phyloP scores from a whole-genome alignment of 768 basidiomycete genomes.

The Pleurotus ostreatus region DNA sequence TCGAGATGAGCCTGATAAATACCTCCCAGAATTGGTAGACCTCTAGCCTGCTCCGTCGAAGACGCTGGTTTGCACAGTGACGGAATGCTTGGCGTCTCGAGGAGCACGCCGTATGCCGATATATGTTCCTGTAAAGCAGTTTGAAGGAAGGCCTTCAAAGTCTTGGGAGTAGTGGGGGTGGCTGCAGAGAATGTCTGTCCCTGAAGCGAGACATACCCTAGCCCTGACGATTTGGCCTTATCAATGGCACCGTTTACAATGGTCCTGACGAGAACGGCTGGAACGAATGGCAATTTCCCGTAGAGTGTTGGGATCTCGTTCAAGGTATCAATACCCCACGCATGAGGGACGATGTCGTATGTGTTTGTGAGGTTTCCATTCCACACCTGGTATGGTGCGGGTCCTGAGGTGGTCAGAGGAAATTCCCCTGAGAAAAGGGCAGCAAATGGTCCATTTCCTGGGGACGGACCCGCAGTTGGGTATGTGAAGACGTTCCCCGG shows the following conservation, averaged over 20 bases:
- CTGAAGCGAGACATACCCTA: not conserved
- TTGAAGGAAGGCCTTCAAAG: not conserved
- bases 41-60: not conserved
- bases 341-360: constrained; percentile 5
- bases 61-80: not conserved
- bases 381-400: not conserved
- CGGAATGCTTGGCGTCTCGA: not conserved
- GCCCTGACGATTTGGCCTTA: not conserved
- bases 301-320: not conserved
- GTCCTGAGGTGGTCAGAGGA: not conserved
- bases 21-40: not conserved
- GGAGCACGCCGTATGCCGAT: not conserved
- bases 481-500: not conserved
- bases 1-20: not conserved
- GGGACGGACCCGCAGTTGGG: not conserved
- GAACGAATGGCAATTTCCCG: not conserved
- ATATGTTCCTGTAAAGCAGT: not conserved
- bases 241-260: not conserved
- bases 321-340: not conserved
- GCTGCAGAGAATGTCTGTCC: not conserved
- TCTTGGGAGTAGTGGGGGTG: not conserved
- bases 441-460: constrained; percentile 2
- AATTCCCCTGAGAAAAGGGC: not conserved
- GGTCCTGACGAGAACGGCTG: too few relatives aligned
- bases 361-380: not conserved